phyloP scores from a whole-genome alignment of 2,329 filamentous ascomycete species.

The Thermoascus crustaceus region DNA sequence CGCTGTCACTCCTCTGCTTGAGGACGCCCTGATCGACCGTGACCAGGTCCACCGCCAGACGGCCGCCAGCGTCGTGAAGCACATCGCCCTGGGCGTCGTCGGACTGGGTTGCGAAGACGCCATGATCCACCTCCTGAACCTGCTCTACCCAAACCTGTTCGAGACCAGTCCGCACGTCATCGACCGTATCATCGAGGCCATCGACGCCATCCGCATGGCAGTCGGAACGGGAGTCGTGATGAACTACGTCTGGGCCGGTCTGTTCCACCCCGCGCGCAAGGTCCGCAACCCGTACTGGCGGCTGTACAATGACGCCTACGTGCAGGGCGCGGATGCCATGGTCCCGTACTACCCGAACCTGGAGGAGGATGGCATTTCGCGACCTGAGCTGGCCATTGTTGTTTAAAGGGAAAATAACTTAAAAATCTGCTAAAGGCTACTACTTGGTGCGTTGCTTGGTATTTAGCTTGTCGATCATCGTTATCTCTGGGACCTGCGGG shows the following conservation, averaged over 20 bases:
- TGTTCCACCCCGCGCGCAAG: constrained; percentile 95
- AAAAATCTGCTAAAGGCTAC: no score
- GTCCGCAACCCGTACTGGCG: constrained; percentile 94
- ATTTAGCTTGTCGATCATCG: no score
- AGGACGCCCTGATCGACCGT: constrained; percentile 93
- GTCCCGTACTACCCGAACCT: constrained; percentile 91
- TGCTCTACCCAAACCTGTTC: constrained; percentile 94
- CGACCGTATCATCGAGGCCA: constrained; percentile 92
- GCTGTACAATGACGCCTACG: constrained; percentile 94
- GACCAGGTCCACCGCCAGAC: constrained; percentile 98
- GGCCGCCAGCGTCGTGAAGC: constrained; percentile 92
- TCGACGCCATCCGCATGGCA: constrained; percentile 89
- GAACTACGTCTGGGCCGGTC: constrained; percentile 96
- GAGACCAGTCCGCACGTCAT: constrained; percentile 98
- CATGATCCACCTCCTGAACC: constrained; percentile 94
- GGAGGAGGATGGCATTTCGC: constrained; percentile 68
- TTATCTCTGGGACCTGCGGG: no score
- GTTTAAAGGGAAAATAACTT: no score
- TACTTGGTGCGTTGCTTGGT: background rate
- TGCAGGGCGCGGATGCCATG: constrained; percentile 86
- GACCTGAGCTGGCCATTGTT: constrained; percentile 75
- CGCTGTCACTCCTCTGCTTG: constrained; percentile 87
- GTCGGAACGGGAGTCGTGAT: constrained; percentile 86
- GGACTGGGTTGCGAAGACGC: constrained; percentile 96
- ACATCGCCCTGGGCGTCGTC: constrained; percentile 94